A percentile compares a stretch with the other conserved stretches of the same genome.
phyloP scores from a whole-genome alignment of 306 rosid species.

The Quillaja saponaria region DNA sequence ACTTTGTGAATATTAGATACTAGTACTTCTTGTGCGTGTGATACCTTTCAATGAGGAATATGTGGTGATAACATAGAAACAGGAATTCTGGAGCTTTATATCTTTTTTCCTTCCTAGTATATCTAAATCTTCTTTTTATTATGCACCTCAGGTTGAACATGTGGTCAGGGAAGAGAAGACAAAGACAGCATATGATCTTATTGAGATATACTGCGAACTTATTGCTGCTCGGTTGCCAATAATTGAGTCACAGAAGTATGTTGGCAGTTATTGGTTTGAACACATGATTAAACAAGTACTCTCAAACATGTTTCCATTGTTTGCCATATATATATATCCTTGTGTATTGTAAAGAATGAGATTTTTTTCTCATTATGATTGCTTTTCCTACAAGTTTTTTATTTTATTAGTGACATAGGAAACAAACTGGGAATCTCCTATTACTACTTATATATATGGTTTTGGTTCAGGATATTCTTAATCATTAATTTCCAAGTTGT shows the following conservation, averaged over 20 bases:
- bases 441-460: constrained; percentile 15
- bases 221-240: constrained; percentile 80
- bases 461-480: too few species aligned
- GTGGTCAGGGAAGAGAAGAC: constrained; percentile 91
- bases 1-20: too few species aligned
- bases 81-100: too few species aligned
- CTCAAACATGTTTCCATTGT: background rate
- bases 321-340: background rate
- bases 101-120: background rate
- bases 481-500: too few species aligned
- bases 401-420: background rate
- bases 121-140: constrained; percentile 12
- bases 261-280: constrained; percentile 13
- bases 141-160: constrained; percentile 83
- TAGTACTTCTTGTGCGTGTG: too few species aligned
- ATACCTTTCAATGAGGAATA: too few species aligned
- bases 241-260: constrained; percentile 93
- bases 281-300: background rate
- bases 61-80: too few species aligned
- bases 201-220: constrained; percentile 90
- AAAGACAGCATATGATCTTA: constrained; percentile 78
- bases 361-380: constrained; percentile 3
- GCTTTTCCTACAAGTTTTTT: constrained; percentile 14
- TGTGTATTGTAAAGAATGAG: constrained; percentile 1
- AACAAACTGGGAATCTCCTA: constrained; percentile 4